A percentile compares a stretch with the other conserved stretches of the same genome.
Evolutionary conservation across 2,329 filamentous ascomycete genomes (phyloP).

Genomic region (Cordyceps fumosorosea): DNA sequence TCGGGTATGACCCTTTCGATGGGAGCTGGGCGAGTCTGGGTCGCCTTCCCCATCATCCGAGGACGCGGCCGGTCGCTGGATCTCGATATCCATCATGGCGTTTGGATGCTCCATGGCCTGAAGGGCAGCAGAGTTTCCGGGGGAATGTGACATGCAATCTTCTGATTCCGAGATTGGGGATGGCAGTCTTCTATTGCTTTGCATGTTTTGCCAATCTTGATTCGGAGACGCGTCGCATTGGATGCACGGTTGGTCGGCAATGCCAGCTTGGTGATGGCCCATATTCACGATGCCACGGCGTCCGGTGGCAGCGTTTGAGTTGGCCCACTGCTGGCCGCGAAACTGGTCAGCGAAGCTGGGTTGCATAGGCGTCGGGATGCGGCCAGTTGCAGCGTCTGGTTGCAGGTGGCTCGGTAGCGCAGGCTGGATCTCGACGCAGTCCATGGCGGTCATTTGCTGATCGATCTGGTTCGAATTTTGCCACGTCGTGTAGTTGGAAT

Average conservation of each 20-base stretch:
- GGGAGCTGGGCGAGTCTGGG: slow-evolving; percentile 38
- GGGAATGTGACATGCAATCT: slow-evolving; percentile 36
- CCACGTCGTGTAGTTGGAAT: slow-evolving; percentile 3
- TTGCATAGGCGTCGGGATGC: slow-evolving; percentile 55
- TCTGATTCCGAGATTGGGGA: slow-evolving; percentile 55
- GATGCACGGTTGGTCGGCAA: slow-evolving; percentile 27
- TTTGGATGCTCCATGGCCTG: slow-evolving; percentile 36
- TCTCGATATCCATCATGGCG: slow-evolving; percentile 31
- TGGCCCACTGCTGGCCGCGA: slow-evolving; percentile 41
- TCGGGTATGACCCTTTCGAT: slow-evolving; percentile 49
- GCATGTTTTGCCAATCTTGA: slow-evolving; percentile 45
- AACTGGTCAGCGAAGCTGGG: slow-evolving; percentile 50
- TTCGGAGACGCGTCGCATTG: slow-evolving; percentile 42
- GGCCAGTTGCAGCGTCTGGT: slow-evolving; percentile 27
- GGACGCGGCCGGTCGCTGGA: slow-evolving; percentile 17
- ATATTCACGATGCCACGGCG: slow-evolving; percentile 31
- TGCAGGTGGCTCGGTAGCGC: slow-evolving; percentile 17
- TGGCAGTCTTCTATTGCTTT: slow-evolving; percentile 48
- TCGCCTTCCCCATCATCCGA: slow-evolving; percentile 27
- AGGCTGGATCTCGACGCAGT: neutral
- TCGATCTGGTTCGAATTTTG: neutral
- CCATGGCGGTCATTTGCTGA: neutral
- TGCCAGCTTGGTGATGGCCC: slow-evolving; percentile 33
- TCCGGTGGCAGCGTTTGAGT: slow-evolving; percentile 26
- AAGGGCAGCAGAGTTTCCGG: slow-evolving; percentile 26